Percentiles rank a stretch among this genome's conserved stretches.
Conservation (phyloP, 306 rosid genomes). For the Oxytropis ochrocephala region DNA sequence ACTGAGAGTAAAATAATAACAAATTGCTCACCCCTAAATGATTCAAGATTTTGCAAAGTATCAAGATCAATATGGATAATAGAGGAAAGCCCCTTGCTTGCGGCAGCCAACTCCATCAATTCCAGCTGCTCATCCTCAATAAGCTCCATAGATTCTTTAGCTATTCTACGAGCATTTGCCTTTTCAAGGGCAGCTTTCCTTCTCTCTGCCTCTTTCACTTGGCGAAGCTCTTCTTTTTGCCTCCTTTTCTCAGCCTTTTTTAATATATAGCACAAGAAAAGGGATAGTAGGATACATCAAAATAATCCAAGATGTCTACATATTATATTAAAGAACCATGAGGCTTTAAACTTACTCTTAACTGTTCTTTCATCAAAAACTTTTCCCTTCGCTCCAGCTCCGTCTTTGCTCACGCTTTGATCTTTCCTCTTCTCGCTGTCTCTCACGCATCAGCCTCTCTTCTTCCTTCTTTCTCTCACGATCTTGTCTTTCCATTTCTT, state of each 20-base stretch:
- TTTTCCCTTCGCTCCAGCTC: slow-evolving; percentile 89
- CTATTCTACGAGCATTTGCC: slow-evolving; percentile 90
- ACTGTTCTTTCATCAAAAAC: slow-evolving; percentile 65
- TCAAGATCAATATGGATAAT: slow-evolving; percentile 79
- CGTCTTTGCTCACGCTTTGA: slow-evolving; percentile 81
- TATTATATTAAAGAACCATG: slow-evolving; percentile 7
- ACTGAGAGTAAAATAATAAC: background rate
- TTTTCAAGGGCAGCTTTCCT: slow-evolving; percentile 94
- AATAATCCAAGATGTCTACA: slow-evolving; percentile 12
- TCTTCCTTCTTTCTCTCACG: slow-evolving; percentile 95
- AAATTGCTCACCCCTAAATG: slow-evolving; percentile 57
- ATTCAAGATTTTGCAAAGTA: slow-evolving; percentile 81
- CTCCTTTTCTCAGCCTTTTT: slow-evolving; percentile 83
- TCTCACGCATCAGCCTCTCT: slow-evolving; percentile 91
- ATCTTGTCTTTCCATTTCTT: slow-evolving; percentile 88
- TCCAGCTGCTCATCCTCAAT: slow-evolving; percentile 97
- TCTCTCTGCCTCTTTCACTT: slow-evolving; percentile 82
- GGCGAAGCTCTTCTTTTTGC: slow-evolving; percentile 88
- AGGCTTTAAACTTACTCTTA: slow-evolving; percentile 54
- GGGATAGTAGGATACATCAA: slow-evolving; percentile 8
- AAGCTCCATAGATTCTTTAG: slow-evolving; percentile 98
- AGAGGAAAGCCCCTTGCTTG: slow-evolving; percentile 80
- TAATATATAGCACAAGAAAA: slow-evolving; percentile 11
- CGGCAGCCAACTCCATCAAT: slow-evolving; percentile 93
- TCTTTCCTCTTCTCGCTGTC: slow-evolving; percentile 85